A percentile compares a stretch with the other conserved stretches of the same genome.
These are phyloP conservation scores for Moniliophthora roreri DNA, from an alignment of 1,284 basidiomycete species.

Conservation along the genomic window DNA sequence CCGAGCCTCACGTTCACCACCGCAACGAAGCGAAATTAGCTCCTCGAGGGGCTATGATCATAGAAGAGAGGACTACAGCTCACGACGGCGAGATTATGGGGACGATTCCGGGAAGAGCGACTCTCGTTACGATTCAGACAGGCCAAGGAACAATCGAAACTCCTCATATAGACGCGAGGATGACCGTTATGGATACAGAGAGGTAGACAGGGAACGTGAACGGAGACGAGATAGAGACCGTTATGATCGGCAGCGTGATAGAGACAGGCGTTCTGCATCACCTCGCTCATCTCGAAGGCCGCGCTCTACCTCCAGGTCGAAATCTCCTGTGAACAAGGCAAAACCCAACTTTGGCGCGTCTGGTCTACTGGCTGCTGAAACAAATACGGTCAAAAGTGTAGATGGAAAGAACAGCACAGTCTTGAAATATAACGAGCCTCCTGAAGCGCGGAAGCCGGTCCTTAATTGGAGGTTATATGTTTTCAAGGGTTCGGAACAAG, in stretches of 20 bases:
- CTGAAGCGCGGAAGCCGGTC: slow-evolving; percentile 91
- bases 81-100: slow-evolving; percentile 44
- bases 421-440: slow-evolving; percentile 98
- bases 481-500: slow-evolving; percentile 44
- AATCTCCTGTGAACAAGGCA: slow-evolving; percentile 50
- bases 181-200: slow-evolving; percentile 29
- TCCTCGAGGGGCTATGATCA: too few species aligned
- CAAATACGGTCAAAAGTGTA: slow-evolving; percentile 77
- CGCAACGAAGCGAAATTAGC: slow-evolving; percentile 1
- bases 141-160: background rate
- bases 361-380: slow-evolving; percentile 92
- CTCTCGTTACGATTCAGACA: background rate
- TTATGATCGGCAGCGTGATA: slow-evolving; percentile 32
- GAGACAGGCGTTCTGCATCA: slow-evolving; percentile 50
- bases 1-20: slow-evolving; percentile 18
- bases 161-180: slow-evolving; percentile 11
- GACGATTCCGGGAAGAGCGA: slow-evolving; percentile 28
- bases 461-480: slow-evolving; percentile 95
- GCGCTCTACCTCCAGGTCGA: slow-evolving; percentile 29
- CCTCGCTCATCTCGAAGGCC: slow-evolving; percentile 40
- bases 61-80: too few species aligned
- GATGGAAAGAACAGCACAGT: slow-evolving; percentile 79
- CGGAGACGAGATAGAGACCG: slow-evolving; percentile 42
- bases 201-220: slow-evolving; percentile 40
- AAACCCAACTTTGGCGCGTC: slow-evolving; percentile 90